These are phyloP conservation scores for Silene vulgaris DNA, from an alignment of 179 eudicot species.

Conservation along the genomic window DNA sequence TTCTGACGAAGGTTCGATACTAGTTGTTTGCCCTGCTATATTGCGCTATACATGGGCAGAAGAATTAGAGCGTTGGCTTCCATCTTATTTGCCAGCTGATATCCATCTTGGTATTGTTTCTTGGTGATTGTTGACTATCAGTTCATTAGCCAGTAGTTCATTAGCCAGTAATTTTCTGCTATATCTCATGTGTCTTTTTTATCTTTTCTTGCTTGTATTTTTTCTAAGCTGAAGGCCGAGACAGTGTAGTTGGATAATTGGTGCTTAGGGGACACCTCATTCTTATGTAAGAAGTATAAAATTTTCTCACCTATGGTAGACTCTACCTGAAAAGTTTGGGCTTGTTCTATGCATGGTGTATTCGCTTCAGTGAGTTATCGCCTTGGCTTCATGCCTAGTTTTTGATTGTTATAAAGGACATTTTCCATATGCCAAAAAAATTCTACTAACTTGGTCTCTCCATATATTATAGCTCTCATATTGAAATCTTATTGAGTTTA, in stretches of 20 bases:
- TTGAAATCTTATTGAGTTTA: background rate
- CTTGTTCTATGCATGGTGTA: background rate
- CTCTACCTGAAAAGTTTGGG: background rate
- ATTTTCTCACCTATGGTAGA: background rate
- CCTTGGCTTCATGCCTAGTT: background rate
- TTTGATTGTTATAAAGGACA: background rate
- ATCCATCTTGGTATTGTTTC: conserved; percentile 73
- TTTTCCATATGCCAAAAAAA: background rate
- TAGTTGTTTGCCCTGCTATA: conserved; percentile 97
- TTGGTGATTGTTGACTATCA: background rate
- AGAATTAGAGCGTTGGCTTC: conserved; percentile 96
- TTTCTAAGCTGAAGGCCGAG: background rate
- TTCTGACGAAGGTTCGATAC: conserved; percentile 65
- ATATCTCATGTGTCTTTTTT: too few species aligned
- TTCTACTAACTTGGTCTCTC: background rate
- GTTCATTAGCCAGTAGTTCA: background rate
- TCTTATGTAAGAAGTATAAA: background rate
- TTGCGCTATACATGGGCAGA: conserved; percentile 95
- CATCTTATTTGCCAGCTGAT: conserved; percentile 79
- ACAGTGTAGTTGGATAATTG: background rate
- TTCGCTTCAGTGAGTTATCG: background rate
- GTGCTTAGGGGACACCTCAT: background rate
- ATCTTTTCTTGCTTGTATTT: conserved; percentile 6
- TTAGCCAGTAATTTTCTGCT: background rate
- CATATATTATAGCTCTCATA: background rate